Conservation (phyloP, 140 eudicot genomes). For the Ambrosia hybrid region DNA sequence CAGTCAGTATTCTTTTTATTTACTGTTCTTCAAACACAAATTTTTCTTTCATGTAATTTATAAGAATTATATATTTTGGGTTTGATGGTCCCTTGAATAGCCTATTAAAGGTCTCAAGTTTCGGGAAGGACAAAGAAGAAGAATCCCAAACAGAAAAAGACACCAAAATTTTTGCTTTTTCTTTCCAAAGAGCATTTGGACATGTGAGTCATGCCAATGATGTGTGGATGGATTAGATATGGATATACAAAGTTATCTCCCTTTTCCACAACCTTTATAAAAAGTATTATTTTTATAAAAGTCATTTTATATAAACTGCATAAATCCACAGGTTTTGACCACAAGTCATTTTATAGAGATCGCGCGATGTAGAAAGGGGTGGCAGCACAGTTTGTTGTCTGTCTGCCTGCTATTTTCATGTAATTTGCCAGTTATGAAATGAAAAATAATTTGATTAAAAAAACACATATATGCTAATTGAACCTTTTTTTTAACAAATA, state of each 20-base stretch:
- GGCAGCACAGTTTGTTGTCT: too few species aligned
- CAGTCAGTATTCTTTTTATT: constrained; percentile 7
- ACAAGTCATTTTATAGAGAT: too few species aligned
- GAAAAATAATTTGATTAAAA: too few species aligned
- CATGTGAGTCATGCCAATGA: constrained; percentile 86
- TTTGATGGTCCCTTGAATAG: neutral
- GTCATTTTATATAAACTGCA: neutral
- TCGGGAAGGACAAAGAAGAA: constrained; percentile 31
- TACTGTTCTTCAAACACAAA: neutral
- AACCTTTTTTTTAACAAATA: neutral
- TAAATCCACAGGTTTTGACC: neutral
- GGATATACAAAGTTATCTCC: constrained; percentile 29
- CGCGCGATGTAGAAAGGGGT: too few species aligned
- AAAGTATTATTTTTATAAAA: constrained; percentile 9
- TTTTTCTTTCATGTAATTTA: neutral
- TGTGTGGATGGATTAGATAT: constrained; percentile 44
- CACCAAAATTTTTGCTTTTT: constrained; percentile 39
- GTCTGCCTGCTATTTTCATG: too few species aligned
- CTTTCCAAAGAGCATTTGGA: constrained; percentile 64
- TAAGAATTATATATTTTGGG: constrained; percentile 5
- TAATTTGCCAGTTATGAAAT: too few species aligned
- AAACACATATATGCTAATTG: too few species aligned
- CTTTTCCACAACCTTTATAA: constrained; percentile 31
- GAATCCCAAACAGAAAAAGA: constrained; percentile 41
- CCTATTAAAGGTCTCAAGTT: constrained; percentile 25